Percentiles rank a stretch among this genome's conserved stretches.
Evolutionary conservation across 768 basidiomycete genomes (phyloP).

Genomic region (Tulasnella sp.): DNA sequence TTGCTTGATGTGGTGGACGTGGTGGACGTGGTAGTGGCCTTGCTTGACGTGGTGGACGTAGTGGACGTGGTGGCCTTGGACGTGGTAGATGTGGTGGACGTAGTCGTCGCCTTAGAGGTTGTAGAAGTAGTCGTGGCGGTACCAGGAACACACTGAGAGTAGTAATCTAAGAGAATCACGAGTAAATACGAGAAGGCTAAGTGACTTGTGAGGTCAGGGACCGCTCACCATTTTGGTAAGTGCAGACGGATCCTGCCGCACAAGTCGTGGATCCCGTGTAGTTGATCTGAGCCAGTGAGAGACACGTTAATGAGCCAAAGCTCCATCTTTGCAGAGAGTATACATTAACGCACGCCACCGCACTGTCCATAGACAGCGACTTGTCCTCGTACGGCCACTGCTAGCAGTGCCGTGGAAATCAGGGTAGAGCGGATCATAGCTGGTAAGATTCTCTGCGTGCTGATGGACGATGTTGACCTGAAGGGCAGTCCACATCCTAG

Average conservation of each 20-base stretch:
- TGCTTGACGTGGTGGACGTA: slow-evolving; percentile 2
- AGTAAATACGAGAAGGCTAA: not conserved
- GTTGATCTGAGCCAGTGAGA: not conserved
- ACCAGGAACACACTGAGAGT: not conserved
- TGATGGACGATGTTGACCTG: too few relatives aligned
- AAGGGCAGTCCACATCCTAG: too few relatives aligned
- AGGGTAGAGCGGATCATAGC: too few relatives aligned
- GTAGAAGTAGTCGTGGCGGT: not conserved
- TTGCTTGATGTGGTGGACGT: not conserved
- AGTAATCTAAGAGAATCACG: not conserved
- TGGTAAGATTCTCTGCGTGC: too few relatives aligned
- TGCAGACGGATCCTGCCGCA: not conserved
- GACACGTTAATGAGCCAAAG: too few relatives aligned
- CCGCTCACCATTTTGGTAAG: not conserved
- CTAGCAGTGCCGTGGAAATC: too few relatives aligned
- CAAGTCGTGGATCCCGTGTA: not conserved
- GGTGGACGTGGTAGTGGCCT: not conserved
- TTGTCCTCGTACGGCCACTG: too few relatives aligned
- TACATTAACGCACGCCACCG: too few relatives aligned
- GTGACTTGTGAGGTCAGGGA: not conserved
- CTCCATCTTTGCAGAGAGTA: too few relatives aligned
- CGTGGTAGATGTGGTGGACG: not conserved
- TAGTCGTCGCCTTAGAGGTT: not conserved
- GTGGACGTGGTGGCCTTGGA: not conserved
- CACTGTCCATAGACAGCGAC: too few relatives aligned